phyloP scores from a whole-genome alignment of 805 yeast species.

The Metschnikowia santaceciliae region DNA sequence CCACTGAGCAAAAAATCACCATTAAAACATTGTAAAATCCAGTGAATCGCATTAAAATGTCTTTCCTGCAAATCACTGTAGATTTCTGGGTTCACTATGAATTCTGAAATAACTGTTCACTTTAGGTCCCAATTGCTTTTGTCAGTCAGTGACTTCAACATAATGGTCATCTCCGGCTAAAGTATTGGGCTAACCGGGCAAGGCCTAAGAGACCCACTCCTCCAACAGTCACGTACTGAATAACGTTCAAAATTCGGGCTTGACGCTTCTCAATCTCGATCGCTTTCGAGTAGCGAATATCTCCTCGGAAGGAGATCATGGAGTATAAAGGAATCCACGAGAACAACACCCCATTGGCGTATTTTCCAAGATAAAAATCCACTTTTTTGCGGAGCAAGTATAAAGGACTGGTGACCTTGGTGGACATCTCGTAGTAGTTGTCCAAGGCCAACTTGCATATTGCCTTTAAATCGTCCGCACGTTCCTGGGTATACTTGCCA shows the following conservation, averaged over 20 bases:
- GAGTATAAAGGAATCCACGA: conserved; percentile 84
- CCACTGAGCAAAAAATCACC: too few relatives aligned
- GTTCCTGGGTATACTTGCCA: conserved; percentile 45
- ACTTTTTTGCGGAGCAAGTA: conserved; percentile 64
- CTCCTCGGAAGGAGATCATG: conserved; percentile 87
- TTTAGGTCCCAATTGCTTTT: too few relatives aligned
- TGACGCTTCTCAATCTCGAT: conserved; percentile 54
- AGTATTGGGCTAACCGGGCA: conserved; percentile 12
- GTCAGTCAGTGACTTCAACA: too few relatives aligned
- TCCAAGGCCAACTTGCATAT: conserved; percentile 74
- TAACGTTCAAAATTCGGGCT: conserved; percentile 40
- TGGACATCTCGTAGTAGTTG: conserved; percentile 85
- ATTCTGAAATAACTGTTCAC: too few relatives aligned
- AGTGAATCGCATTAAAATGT: too few relatives aligned
- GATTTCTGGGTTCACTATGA: too few relatives aligned
- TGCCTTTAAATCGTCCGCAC: conserved; percentile 68
- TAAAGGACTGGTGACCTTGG: conserved; percentile 59
- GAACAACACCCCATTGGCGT: conserved; percentile 44
- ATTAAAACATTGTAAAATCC: too few relatives aligned
- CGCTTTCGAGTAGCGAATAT: conserved; percentile 72
- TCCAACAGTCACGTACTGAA: conserved; percentile 21
- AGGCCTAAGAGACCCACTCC: conserved; percentile 10
- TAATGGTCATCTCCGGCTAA: background rate
- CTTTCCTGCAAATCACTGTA: too few relatives aligned
- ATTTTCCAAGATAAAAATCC: conserved; percentile 60